Evolutionary conservation across 2,329 filamentous ascomycete species (phyloP).

Genomic region (Hymenoscyphus repandus): DNA sequence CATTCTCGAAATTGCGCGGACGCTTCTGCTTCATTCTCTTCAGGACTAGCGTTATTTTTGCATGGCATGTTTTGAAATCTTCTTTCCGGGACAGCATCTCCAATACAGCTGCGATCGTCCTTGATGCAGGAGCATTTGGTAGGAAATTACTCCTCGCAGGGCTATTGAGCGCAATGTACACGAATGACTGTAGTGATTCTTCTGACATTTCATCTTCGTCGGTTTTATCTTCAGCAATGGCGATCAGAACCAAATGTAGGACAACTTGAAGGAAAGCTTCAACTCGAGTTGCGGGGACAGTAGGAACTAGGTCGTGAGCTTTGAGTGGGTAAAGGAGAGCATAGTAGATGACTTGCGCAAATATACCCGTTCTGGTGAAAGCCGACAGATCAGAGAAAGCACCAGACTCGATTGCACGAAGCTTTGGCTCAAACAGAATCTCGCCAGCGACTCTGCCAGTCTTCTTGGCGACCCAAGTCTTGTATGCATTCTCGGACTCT

Average conservation of each 20-base stretch:
- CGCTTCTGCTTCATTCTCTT: slow-evolving; percentile 80
- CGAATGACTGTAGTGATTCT: slow-evolving; percentile 59
- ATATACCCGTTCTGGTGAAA: slow-evolving; percentile 80
- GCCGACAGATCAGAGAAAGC: slow-evolving; percentile 70
- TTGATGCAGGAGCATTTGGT: slow-evolving; percentile 48
- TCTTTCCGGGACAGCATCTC: slow-evolving; percentile 60
- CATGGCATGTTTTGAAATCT: slow-evolving; percentile 74
- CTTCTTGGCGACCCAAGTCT: slow-evolving; percentile 79
- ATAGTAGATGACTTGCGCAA: slow-evolving; percentile 86
- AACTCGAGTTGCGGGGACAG: slow-evolving; percentile 73
- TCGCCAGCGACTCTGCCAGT: slow-evolving; percentile 75
- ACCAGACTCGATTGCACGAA: slow-evolving; percentile 70
- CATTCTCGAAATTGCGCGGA: slow-evolving; percentile 65
- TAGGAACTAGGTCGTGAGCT: slow-evolving; percentile 62
- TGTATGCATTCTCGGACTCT: slow-evolving; percentile 87
- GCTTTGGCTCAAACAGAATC: slow-evolving; percentile 84
- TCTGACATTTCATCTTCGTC: slow-evolving; percentile 46
- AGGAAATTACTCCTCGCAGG: slow-evolving; percentile 58
- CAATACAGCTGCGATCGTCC: slow-evolving; percentile 60
- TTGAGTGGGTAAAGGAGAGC: slow-evolving; percentile 76
- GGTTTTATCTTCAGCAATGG: slow-evolving; percentile 74
- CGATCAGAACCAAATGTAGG: slow-evolving; percentile 79
- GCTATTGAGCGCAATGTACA: slow-evolving; percentile 63
- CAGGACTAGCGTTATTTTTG: slow-evolving; percentile 79
- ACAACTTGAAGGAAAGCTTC: slow-evolving; percentile 92